Conservation (phyloP, 345 rosid species). For the Salix viminalis region DNA sequence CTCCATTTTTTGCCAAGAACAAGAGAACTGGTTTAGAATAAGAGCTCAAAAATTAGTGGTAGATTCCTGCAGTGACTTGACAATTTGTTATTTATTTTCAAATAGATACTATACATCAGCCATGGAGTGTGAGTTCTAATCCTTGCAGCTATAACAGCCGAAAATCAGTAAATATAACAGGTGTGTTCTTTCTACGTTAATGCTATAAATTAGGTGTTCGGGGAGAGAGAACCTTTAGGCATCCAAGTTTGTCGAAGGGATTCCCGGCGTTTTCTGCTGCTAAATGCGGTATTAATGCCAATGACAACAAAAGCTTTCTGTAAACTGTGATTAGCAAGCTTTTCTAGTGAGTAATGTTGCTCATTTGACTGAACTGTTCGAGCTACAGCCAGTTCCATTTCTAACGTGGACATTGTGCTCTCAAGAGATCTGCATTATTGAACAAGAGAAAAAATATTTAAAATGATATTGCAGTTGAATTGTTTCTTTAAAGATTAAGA, state of each 20-base stretch:
- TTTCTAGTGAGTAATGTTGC: slow-evolving; percentile 7
- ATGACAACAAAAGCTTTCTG: slow-evolving; percentile 71
- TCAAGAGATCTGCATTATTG: slow-evolving; percentile 50
- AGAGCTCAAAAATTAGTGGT: too few relatives aligned
- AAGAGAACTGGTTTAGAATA: too few relatives aligned
- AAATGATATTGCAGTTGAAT: too few relatives aligned
- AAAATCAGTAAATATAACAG: not conserved
- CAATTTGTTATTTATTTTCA: too few relatives aligned
- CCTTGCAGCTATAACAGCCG: not conserved
- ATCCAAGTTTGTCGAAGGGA: slow-evolving; percentile 78
- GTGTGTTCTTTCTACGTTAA: not conserved
- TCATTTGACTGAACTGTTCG: slow-evolving; percentile 27
- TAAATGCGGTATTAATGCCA: slow-evolving; percentile 88
- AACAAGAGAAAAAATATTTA: not conserved
- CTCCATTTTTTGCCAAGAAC: too few relatives aligned
- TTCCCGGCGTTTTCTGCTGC: slow-evolving; percentile 78
- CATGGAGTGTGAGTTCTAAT: too few relatives aligned
- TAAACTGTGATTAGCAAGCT: slow-evolving; percentile 39
- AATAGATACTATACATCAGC: too few relatives aligned
- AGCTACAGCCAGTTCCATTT: slow-evolving; percentile 56
- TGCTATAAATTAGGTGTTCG: too few relatives aligned
- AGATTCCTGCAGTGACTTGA: too few relatives aligned
- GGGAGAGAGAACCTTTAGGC: slow-evolving; percentile 48
- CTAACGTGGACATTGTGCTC: slow-evolving; percentile 60
- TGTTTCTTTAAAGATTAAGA: too few relatives aligned